These are phyloP conservation scores for Torrubiella hemipterigena DNA, from an alignment of 2,329 filamentous ascomycete genomes.

Conservation along the genomic window DNA sequence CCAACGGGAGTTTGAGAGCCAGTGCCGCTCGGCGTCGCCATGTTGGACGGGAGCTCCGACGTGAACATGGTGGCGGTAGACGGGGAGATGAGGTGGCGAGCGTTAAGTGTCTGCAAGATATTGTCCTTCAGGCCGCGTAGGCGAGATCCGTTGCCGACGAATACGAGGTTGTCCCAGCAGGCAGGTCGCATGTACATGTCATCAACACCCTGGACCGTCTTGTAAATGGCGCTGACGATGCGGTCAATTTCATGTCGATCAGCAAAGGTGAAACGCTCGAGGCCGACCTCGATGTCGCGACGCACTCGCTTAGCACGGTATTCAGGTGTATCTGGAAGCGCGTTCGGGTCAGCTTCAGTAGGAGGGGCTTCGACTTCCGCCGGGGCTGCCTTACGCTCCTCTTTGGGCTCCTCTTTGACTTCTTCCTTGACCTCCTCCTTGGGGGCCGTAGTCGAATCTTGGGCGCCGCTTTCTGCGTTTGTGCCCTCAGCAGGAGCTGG, in stretches of 20 bases:
- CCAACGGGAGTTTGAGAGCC: conserved; percentile 80
- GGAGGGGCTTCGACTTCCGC: conserved; percentile 10
- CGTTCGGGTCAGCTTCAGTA: conserved; percentile 7
- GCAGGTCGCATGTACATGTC: conserved; percentile 75
- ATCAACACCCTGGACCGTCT: conserved; percentile 68
- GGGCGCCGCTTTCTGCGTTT: neutral
- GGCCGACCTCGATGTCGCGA: conserved; percentile 62
- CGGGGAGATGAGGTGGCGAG: conserved; percentile 82
- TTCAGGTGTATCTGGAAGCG: conserved; percentile 19
- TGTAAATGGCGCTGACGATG: conserved; percentile 74
- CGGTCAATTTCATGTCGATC: conserved; percentile 65
- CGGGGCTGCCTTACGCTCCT: conserved; percentile 4
- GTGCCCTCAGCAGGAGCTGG: conserved; percentile 3
- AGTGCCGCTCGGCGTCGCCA: conserved; percentile 82
- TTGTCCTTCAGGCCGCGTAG: conserved; percentile 77
- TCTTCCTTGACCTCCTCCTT: conserved; percentile 12
- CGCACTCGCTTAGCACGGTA: conserved; percentile 44
- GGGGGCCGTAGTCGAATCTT: conserved; percentile 5
- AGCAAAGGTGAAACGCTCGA: conserved; percentile 61
- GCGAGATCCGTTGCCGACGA: conserved; percentile 76
- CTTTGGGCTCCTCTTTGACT: conserved; percentile 8
- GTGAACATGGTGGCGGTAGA: conserved; percentile 94
- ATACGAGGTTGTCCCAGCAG: conserved; percentile 85
- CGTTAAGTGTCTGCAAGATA: conserved; percentile 64
- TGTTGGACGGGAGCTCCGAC: conserved; percentile 86